Evolutionary conservation across 2,329 filamentous ascomycete genomes (phyloP).

Genomic region (Davidsoniella virescens): DNA sequence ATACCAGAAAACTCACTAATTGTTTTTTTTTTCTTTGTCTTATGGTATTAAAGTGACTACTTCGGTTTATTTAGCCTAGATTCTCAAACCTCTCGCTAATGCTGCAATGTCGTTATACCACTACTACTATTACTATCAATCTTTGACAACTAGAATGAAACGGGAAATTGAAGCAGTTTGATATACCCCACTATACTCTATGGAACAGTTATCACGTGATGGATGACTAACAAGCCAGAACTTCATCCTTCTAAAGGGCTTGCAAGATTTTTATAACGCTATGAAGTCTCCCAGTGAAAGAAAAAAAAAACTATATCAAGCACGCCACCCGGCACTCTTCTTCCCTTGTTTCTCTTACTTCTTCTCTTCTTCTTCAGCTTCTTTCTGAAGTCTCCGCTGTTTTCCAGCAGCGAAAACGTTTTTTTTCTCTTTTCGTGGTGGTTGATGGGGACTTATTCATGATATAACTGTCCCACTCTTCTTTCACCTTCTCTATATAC

Average conservation of each 20-base stretch:
- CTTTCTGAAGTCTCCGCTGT: slow-evolving; percentile 15
- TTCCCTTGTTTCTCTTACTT: slow-evolving; percentile 2
- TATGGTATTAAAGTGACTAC: too few species aligned
- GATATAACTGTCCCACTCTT: not conserved
- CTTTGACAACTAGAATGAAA: too few species aligned
- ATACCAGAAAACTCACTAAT: too few species aligned
- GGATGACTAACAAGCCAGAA: slow-evolving; percentile 1
- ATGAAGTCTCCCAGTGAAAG: not conserved
- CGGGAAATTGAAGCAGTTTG: too few species aligned
- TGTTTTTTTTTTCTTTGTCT: too few species aligned
- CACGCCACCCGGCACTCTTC: not conserved
- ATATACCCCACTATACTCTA: not conserved
- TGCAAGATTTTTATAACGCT: slow-evolving; percentile 6
- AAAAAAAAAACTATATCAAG: slow-evolving; percentile 1
- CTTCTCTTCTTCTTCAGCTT: slow-evolving; percentile 9
- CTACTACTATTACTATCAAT: too few species aligned
- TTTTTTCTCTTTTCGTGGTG: not conserved
- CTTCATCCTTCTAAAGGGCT: slow-evolving; percentile 7
- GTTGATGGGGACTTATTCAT: not conserved
- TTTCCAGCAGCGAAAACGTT: not conserved
- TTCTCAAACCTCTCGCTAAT: too few species aligned
- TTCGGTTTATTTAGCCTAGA: too few species aligned
- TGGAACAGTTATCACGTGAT: not conserved
- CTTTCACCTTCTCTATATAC: not conserved
- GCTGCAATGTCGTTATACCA: too few species aligned